Conservation (phyloP, 2,329 filamentous ascomycete genomes). For the Claviceps sp. region DNA sequence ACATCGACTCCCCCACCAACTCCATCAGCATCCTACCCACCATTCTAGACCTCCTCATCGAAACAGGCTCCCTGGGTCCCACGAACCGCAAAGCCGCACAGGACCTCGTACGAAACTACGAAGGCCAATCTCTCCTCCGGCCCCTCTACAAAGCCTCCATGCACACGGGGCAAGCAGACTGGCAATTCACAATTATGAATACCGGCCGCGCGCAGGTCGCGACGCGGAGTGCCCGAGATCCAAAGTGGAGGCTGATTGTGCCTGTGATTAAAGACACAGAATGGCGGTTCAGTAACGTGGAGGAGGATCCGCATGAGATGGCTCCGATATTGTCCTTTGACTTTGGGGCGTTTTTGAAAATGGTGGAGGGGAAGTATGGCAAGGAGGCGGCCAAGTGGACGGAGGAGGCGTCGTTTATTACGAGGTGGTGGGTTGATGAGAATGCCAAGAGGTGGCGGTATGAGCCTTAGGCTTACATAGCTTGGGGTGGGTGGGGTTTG, state of each 20-base stretch:
- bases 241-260: conserved; percentile 12
- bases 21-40: conserved; percentile 21
- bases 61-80: conserved; percentile 18
- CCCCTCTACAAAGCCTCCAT: conserved; percentile 13
- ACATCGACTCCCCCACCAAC: conserved; percentile 19
- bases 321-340: conserved; percentile 15
- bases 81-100: conserved; percentile 13
- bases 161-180: conserved; percentile 11
- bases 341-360: conserved; percentile 9
- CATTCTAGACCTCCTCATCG: conserved; percentile 21
- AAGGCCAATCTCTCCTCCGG: conserved; percentile 22
- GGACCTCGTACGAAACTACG: conserved; percentile 21
- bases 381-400: conserved; percentile 17
- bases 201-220: conserved; percentile 13
- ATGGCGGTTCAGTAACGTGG: conserved; percentile 19
- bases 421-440: conserved; percentile 22
- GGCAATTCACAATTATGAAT: conserved; percentile 15
- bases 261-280: conserved; percentile 15
- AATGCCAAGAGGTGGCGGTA: conserved; percentile 22
- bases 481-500: neutral
- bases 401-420: conserved; percentile 19
- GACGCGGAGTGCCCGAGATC: conserved; percentile 10
- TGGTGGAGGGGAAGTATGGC: conserved; percentile 12
- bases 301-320: conserved; percentile 17
- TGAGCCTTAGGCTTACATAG: conserved; percentile 3